Percentiles rank a stretch among this genome's conserved stretches.
phyloP scores from a whole-genome alignment of 2,329 filamentous ascomycete species.

The Apiospora aurea region DNA sequence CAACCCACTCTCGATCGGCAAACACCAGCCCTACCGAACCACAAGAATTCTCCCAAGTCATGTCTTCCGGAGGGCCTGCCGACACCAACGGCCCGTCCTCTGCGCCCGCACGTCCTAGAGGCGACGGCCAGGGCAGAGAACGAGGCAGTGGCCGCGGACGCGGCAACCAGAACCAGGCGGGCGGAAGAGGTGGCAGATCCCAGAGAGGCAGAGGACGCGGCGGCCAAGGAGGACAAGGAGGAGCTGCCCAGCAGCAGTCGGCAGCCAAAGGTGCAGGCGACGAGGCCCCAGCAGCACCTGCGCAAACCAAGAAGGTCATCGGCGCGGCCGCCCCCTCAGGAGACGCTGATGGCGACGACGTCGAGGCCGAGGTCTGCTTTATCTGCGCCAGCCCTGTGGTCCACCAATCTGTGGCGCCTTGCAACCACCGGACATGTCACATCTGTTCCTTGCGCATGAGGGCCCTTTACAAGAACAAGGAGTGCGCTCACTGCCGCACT shows the following conservation, averaged over 20 bases:
- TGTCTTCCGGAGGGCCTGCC: constrained; percentile 13
- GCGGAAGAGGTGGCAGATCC: neutral
- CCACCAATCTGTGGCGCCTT: constrained; percentile 88
- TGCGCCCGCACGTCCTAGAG: constrained; percentile 3
- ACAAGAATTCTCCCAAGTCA: neutral
- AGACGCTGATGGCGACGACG: constrained; percentile 58
- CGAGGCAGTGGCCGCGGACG: constrained; percentile 3
- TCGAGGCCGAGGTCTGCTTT: constrained; percentile 88
- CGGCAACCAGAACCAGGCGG: constrained; percentile 5
- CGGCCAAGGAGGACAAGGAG: constrained; percentile 7
- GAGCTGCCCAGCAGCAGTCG: neutral
- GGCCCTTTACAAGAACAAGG: constrained; percentile 94
- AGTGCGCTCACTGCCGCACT: constrained; percentile 92
- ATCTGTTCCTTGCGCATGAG: constrained; percentile 92
- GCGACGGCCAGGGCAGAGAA: constrained; percentile 22
- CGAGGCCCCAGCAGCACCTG: neutral
- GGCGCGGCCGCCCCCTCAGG: constrained; percentile 32
- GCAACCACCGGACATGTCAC: constrained; percentile 96
- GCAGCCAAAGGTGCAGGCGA: neutral
- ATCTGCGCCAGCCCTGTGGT: constrained; percentile 93
- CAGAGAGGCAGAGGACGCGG: constrained; percentile 10
- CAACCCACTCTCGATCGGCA: neutral
- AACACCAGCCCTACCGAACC: neutral
- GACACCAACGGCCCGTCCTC: constrained; percentile 1
- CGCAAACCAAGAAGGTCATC: constrained; percentile 14